Evolutionary conservation across 495 filamentous ascomycete species (phyloP), one percentile per base, ranked within the genome.

Genomic region (Trichoderma asperelloides): DNA sequence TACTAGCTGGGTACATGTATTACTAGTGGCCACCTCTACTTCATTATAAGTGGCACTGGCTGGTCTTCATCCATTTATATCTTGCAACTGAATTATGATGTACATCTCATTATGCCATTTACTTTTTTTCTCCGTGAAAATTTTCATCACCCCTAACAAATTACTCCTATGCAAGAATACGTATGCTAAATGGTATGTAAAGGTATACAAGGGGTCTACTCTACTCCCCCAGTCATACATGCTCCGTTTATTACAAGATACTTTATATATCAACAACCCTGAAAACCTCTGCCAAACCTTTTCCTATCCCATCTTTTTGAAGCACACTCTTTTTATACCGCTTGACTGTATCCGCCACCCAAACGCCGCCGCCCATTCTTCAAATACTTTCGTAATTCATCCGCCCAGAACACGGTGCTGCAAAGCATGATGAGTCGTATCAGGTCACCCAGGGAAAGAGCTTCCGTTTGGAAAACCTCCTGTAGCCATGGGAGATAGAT

Each of bases 401-500:
- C 95, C 21, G 86, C 92, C 89, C 91, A 97, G 78, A 98, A 96
- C 30, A 98, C 95, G 12, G 84, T 86, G 76, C 92, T 96, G 45
- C 92, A 88, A 69, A 98, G 80, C 60, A 80, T 75, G 23, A 94
- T 67, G 71, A 98, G 76, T 67, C 86, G 79, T 21, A 91, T 69
- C 63, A 97, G 75, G 81, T 97, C 95, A 55, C 80, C 73, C 0
- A 91, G 70, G 25, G 86, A 79, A 23, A 98, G 78, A 2, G 92
- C 87, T 76, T 98, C 95, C 1, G 95, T 98, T 80, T 97, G 93
- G 79, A 98, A 98, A 28, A 97, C 87, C 49, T 89, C 85, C 78
- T 98, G 95, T 73, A 98, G 77, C 79, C 92, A 91, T 0, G 95
- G 95, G 55, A 97, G 86, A 74, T 97, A 98, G 63, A 98, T 91